Conservation (phyloP, 225 moss, liverwort and hornwort genomes). For the Antitrichia curtipendula region DNA sequence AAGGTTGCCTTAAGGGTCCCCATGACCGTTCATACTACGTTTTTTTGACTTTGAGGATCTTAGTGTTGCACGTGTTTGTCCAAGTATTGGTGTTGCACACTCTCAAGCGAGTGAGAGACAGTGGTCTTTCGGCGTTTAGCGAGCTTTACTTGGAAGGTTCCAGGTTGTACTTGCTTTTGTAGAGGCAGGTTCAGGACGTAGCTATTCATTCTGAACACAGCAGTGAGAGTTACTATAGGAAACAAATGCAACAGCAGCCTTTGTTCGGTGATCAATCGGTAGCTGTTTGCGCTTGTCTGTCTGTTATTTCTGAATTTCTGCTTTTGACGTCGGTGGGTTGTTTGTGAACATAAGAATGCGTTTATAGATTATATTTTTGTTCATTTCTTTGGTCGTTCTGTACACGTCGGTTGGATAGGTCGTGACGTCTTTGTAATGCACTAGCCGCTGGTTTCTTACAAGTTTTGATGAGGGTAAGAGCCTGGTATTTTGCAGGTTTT, state of each 20-base stretch:
- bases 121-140: neutral
- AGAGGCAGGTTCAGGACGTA: neutral
- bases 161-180: neutral
- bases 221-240: neutral
- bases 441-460: neutral
- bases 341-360: neutral
- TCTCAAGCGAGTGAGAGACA: neutral
- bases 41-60: neutral
- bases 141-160: neutral
- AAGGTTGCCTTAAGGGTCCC: neutral
- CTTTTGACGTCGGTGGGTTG: neutral
- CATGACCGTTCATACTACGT: neutral
- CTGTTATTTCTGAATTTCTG: neutral
- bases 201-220: neutral
- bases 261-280: neutral
- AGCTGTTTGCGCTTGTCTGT: neutral
- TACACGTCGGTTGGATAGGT: neutral
- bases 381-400: neutral
- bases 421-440: neutral
- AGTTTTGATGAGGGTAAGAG: neutral
- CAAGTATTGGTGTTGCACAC: neutral
- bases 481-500: slow-evolving; percentile 23
- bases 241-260: neutral
- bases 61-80: neutral
- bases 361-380: neutral